Conservation (phyloP, 768 basidiomycete species). For the Lenzites betulinus region DNA sequence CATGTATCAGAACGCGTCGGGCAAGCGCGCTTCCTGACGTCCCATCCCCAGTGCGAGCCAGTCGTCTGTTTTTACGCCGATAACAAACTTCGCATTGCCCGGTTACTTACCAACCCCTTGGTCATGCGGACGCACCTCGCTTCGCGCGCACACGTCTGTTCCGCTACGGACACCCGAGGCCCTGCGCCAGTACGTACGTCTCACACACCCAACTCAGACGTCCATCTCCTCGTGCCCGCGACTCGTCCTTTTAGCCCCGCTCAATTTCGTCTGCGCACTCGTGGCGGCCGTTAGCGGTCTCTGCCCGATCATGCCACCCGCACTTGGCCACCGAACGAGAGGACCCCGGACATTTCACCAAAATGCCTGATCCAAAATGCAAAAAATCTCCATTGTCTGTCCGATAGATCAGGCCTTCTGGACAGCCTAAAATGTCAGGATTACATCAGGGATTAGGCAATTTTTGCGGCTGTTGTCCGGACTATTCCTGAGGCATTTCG, state of each 20-base stretch:
- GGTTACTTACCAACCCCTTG: constrained; percentile 7
- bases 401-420: too few species aligned
- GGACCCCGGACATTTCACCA: too few species aligned
- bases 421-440: too few species aligned
- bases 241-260: constrained; percentile 2
- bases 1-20: not conserved
- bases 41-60: not conserved
- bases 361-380: too few species aligned
- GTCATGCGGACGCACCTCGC: constrained; percentile 13
- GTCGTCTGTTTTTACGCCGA: constrained; percentile 5
- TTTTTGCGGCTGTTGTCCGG: too few species aligned
- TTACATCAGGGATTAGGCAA: too few species aligned
- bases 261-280: not conserved
- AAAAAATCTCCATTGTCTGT: too few species aligned
- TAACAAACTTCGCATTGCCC: not conserved
- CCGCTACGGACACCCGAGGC: constrained; percentile 15
- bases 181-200: constrained; percentile 11
- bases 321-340: not conserved
- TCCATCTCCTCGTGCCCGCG: constrained; percentile 9
- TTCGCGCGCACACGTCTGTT: constrained; percentile 8
- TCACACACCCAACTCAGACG: not conserved
- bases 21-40: not conserved
- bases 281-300: not conserved
- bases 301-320: not conserved
- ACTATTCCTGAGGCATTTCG: too few species aligned